Evolutionary conservation across 257 asterid genomes (phyloP).

Genomic region (Nicotiana sylvestris): DNA sequence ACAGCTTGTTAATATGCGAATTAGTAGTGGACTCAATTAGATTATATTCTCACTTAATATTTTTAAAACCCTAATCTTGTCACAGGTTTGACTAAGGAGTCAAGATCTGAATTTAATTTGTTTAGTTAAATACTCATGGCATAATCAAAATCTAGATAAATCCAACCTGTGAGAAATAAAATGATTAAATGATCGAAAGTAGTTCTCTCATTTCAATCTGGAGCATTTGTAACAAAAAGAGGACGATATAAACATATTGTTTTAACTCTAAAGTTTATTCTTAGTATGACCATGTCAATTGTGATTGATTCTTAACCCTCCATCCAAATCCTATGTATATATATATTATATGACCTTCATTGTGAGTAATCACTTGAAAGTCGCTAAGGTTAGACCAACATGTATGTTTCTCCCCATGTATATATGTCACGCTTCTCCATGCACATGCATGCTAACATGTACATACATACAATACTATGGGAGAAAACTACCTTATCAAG

Average conservation of each 20-base stretch:
- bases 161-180: too few species aligned
- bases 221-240: too few species aligned
- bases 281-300: too few species aligned
- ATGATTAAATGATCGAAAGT: too few species aligned
- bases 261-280: too few species aligned
- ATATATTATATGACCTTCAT: too few species aligned
- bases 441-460: neutral
- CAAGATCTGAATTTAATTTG: neutral
- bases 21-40: conserved; percentile 1
- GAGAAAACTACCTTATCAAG: neutral
- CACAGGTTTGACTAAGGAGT: neutral
- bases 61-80: neutral
- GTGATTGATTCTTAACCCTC: too few species aligned
- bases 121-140: neutral
- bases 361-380: too few species aligned
- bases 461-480: neutral
- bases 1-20: neutral
- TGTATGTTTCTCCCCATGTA: neutral
- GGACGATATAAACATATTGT: too few species aligned
- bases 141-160: neutral
- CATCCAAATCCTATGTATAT: too few species aligned
- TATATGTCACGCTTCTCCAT: neutral
- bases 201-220: too few species aligned
- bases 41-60: neutral
- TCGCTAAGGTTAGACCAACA: neutral